Evolutionary conservation across 2,329 filamentous ascomycete species (phyloP).

Genomic region (Kalmusia sp.): DNA sequence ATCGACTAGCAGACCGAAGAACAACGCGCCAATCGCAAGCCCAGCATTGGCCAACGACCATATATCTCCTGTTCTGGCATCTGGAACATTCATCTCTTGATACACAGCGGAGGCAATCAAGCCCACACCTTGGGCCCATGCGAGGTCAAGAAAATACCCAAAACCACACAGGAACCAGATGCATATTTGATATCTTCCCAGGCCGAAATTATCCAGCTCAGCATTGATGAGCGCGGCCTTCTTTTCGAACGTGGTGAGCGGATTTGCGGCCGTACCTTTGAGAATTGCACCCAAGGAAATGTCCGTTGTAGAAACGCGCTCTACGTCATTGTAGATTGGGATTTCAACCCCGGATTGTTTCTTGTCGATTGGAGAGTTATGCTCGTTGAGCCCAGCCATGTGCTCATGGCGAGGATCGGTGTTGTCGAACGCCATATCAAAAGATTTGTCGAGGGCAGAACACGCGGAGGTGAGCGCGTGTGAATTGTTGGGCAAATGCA

Average conservation of each 20-base stretch:
- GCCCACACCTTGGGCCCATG: conserved; percentile 39
- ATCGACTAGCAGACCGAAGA: conserved; percentile 34
- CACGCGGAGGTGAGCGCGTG: conserved; percentile 15
- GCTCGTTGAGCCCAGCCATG: conserved; percentile 1
- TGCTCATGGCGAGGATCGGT: conserved; percentile 1
- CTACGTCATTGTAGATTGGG: conserved; percentile 36
- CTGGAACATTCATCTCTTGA: conserved; percentile 36
- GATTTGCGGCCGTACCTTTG: conserved; percentile 33
- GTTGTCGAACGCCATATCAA: conserved; percentile 15
- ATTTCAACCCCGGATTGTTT: conserved; percentile 22
- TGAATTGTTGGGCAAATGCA: conserved; percentile 1
- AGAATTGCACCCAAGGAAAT: conserved; percentile 34
- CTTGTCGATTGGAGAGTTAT: conserved; percentile 10
- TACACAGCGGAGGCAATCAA: conserved; percentile 35
- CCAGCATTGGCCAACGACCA: conserved; percentile 38
- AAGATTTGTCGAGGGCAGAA: neutral
- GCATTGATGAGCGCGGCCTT: conserved; percentile 40
- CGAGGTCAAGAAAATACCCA: conserved; percentile 39
- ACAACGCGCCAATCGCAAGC: conserved; percentile 34
- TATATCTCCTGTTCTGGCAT: conserved; percentile 29
- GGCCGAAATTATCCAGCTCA: conserved; percentile 39
- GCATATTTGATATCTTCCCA: conserved; percentile 38
- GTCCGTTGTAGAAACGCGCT: conserved; percentile 28
- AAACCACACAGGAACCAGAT: conserved; percentile 43
- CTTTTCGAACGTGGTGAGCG: conserved; percentile 36